phyloP scores from a whole-genome alignment of 164 flowering plant genomes.

The Vitis rupestris region DNA sequence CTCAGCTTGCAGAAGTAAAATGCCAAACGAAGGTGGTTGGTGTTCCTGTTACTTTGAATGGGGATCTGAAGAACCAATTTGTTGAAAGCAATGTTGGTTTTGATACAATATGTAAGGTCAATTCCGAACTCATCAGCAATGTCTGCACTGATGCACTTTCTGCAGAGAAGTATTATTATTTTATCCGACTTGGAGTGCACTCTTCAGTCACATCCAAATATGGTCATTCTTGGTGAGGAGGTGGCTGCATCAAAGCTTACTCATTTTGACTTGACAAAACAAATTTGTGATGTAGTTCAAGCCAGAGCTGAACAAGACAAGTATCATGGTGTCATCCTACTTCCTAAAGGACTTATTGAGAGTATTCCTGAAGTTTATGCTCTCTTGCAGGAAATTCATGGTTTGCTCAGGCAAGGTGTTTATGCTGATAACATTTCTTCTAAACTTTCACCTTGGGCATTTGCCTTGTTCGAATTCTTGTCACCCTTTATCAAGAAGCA shows the following conservation, averaged over 20 bases:
- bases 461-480: conserved; percentile 91
- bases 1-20: conserved; percentile 91
- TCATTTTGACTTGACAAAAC: conserved; percentile 87
- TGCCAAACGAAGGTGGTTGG: conserved; percentile 98
- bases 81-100: conserved; percentile 97
- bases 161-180: conserved; percentile 99
- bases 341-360: conserved; percentile 96
- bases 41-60: conserved; percentile 95
- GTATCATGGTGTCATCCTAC: conserved; percentile 88
- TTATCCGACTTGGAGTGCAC: conserved; percentile 96
- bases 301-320: conserved; percentile 88
- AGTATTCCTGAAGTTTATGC: conserved; percentile 98
- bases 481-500: conserved; percentile 79
- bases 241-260: conserved; percentile 97
- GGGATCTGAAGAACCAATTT: conserved; percentile 96
- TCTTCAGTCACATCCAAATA: conserved; percentile 96
- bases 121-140: conserved; percentile 97
- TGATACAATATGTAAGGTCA: conserved; percentile 98
- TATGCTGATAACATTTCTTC: conserved; percentile 71
- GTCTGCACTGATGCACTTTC: conserved; percentile 99
- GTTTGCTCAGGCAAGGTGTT: conserved; percentile 77
- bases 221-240: conserved; percentile 99
- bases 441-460: conserved; percentile 98
- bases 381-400: conserved; percentile 92
- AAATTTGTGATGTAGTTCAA: conserved; percentile 96